Conservation (phyloP, 441 rosid species). For the Adansonia grandidieri region DNA sequence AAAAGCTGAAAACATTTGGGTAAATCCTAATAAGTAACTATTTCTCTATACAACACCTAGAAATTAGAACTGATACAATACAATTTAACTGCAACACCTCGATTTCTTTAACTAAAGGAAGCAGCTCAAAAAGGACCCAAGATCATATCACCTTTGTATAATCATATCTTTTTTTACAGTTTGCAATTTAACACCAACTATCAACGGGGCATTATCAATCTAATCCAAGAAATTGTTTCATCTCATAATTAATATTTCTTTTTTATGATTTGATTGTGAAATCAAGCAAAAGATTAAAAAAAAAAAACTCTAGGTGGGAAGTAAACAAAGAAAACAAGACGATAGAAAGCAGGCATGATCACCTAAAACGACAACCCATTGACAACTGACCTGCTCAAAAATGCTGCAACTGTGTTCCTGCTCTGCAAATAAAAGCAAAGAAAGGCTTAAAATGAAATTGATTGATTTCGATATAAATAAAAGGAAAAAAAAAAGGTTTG, state of each 20-base stretch:
- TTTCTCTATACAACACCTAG: neutral
- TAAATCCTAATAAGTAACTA: neutral
- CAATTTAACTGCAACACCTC: neutral
- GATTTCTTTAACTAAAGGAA: neutral
- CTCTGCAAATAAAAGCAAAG: neutral
- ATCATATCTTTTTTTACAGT: neutral
- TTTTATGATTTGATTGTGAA: neutral
- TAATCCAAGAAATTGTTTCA: slow-evolving; percentile 11
- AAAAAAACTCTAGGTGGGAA: neutral
- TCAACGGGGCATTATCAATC: neutral
- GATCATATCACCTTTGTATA: neutral
- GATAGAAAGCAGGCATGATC: neutral
- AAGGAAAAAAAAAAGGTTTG: neutral
- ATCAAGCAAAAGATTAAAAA: neutral
- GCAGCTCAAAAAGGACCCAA: neutral
- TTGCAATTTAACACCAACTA: neutral
- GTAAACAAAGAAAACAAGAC: neutral
- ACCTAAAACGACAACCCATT: neutral
- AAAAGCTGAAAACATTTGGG: slow-evolving; percentile 25
- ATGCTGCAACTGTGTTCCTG: slow-evolving; percentile 6
- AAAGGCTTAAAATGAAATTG: neutral
- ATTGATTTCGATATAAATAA: neutral
- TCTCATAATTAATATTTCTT: neutral
- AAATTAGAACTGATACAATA: neutral
- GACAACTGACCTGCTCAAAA: slow-evolving; percentile 15